Percentiles rank a stretch among this genome's conserved stretches.
Evolutionary conservation across 1,284 basidiomycete species (phyloP).

Genomic region (Megacollybia platyphylla): DNA sequence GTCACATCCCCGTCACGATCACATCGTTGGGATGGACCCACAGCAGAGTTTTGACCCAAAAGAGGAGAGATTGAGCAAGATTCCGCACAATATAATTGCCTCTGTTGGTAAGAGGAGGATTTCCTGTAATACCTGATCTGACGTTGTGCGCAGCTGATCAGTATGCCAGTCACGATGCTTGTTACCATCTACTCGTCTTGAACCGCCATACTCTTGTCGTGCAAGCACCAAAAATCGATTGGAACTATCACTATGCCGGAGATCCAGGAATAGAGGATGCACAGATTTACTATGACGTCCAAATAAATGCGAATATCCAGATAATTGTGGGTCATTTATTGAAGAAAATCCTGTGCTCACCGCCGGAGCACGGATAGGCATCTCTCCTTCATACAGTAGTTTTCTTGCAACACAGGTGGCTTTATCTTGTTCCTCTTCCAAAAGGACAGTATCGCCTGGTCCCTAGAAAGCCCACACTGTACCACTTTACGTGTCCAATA

Average conservation of each 20-base stretch:
- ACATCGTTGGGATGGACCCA: not conserved
- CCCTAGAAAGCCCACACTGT: slow-evolving; percentile 16
- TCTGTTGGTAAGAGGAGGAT: not conserved
- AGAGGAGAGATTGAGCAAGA: not conserved
- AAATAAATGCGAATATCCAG: not conserved
- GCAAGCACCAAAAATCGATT: not conserved
- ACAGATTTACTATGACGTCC: no score
- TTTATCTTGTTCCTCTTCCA: slow-evolving; percentile 20
- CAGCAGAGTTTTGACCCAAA: not conserved
- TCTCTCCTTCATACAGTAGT: slow-evolving; percentile 23
- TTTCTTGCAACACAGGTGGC: slow-evolving; percentile 30
- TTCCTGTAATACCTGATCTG: not conserved
- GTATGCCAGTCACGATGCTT: not conserved
- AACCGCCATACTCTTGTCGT: not conserved
- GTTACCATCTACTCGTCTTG: not conserved
- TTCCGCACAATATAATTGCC: not conserved
- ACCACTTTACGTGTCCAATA: slow-evolving; percentile 14
- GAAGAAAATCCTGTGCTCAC: slow-evolving; percentile 10
- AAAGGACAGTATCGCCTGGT: slow-evolving; percentile 19
- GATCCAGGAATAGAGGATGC: no score
- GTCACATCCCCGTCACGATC: not conserved
- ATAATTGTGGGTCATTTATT: slow-evolving; percentile 14
- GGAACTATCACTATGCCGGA: not conserved
- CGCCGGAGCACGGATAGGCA: slow-evolving; percentile 14
- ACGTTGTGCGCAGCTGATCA: not conserved